Conservation (phyloP, 441 rosid genomes). For the Aleurites moluccanus region DNA sequence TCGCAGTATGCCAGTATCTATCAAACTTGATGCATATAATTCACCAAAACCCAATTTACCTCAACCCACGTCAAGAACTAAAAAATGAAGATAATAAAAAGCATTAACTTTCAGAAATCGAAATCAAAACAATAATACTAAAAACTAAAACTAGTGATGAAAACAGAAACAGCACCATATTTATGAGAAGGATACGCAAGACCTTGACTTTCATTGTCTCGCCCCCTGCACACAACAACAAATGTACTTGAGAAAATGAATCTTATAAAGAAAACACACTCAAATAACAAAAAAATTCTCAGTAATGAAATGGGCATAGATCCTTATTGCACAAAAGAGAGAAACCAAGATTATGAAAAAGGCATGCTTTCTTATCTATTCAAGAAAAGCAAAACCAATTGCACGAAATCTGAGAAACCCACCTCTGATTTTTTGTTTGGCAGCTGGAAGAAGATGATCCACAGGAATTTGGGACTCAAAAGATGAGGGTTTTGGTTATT, state of each 20-base stretch:
- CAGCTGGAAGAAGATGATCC: background rate
- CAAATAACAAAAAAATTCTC: background rate
- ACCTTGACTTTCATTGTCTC: constrained; percentile 72
- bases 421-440: background rate
- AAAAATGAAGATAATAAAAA: background rate
- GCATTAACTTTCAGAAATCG: background rate
- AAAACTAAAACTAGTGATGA: background rate
- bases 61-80: background rate
- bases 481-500: background rate
- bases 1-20: background rate
- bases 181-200: constrained; percentile 68
- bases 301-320: background rate
- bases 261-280: no score
- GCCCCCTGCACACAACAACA: constrained; percentile 32
- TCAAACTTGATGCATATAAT: background rate
- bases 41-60: background rate
- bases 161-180: background rate
- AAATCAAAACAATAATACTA: background rate
- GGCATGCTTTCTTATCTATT: no score
- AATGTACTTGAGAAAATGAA: no score
- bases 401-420: background rate
- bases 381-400: background rate
- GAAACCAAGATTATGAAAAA: background rate
- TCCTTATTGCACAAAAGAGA: background rate
- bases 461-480: background rate